Evolutionary conservation across 768 basidiomycete species (phyloP).

Genomic region (Leccinum obscurum): DNA sequence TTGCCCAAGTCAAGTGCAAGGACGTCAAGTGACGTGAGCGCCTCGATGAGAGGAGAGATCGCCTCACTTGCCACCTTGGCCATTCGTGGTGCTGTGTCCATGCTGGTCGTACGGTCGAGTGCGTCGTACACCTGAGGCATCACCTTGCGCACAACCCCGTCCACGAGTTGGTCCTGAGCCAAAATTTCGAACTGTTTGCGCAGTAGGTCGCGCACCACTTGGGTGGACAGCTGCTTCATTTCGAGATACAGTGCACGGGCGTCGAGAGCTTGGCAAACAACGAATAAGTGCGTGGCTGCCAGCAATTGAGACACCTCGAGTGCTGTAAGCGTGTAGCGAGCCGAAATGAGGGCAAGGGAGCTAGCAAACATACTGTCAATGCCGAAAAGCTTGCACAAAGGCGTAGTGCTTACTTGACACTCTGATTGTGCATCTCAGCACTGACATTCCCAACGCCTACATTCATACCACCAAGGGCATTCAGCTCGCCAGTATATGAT

Average conservation of each 20-base stretch:
- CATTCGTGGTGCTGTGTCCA: slow-evolving; percentile 75
- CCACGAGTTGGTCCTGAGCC: slow-evolving; percentile 12
- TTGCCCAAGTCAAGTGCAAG: slow-evolving; percentile 20
- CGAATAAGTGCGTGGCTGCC: slow-evolving; percentile 73
- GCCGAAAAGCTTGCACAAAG: neutral
- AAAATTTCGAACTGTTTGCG: slow-evolving; percentile 15
- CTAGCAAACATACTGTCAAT: slow-evolving; percentile 34
- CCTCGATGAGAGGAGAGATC: slow-evolving; percentile 62
- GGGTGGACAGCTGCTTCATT: slow-evolving; percentile 41
- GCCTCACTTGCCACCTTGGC: slow-evolving; percentile 63
- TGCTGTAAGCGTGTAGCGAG: slow-evolving; percentile 74
- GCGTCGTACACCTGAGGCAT: slow-evolving; percentile 43
- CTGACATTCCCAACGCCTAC: slow-evolving; percentile 84
- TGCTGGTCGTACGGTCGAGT: slow-evolving; percentile 65
- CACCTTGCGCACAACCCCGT: slow-evolving; percentile 33
- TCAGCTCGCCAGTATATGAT: slow-evolving; percentile 80
- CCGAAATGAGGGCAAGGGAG: slow-evolving; percentile 82
- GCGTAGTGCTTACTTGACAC: slow-evolving; percentile 66
- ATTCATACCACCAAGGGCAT: slow-evolving; percentile 69
- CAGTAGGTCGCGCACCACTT: slow-evolving; percentile 23
- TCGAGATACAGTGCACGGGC: slow-evolving; percentile 74
- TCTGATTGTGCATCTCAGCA: slow-evolving; percentile 92
- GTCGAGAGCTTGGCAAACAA: slow-evolving; percentile 82
- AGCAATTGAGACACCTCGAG: slow-evolving; percentile 77
- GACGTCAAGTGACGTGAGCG: slow-evolving; percentile 14